Percentiles rank a stretch among this genome's conserved stretches.
Evolutionary conservation across 805 yeast genomes (phyloP).

Genomic region (Allodekkera sacchari): DNA sequence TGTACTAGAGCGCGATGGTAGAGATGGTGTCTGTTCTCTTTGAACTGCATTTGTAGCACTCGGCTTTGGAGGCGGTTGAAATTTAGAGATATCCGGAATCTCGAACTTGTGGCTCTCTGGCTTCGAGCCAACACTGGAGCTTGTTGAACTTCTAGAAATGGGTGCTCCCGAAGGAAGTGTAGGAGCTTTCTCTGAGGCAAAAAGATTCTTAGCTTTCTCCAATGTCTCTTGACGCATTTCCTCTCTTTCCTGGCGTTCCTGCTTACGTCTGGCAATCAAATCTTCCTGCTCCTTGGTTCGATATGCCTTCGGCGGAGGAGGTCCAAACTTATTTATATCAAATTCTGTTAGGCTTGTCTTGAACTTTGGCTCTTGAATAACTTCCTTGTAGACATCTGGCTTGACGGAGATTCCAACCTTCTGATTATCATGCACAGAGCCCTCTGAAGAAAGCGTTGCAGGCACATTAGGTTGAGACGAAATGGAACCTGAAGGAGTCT

Average conservation of each 20-base stretch:
- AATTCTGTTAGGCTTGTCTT: slow-evolving; percentile 24
- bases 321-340: slow-evolving; percentile 31
- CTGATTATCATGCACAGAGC: slow-evolving; percentile 8
- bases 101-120: too few relatives aligned
- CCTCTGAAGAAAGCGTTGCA: background rate
- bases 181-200: background rate
- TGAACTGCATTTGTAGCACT: slow-evolving; percentile 3
- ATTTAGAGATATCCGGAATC: slow-evolving; percentile 18
- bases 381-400: slow-evolving; percentile 8
- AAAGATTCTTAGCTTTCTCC: slow-evolving; percentile 15
- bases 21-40: slow-evolving; percentile 3
- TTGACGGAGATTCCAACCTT: too few relatives aligned
- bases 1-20: slow-evolving; percentile 1
- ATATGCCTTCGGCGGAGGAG: slow-evolving; percentile 38
- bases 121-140: slow-evolving; percentile 14
- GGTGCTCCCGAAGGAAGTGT: slow-evolving; percentile 7
- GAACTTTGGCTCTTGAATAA: slow-evolving; percentile 20
- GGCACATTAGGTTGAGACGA: background rate
- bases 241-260: slow-evolving; percentile 17
- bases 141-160: slow-evolving; percentile 5
- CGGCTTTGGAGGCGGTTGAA: slow-evolving; percentile 20
- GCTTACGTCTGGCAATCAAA: slow-evolving; percentile 16
- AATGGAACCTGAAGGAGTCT: background rate
- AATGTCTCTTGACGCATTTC: slow-evolving; percentile 21
- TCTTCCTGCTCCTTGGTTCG: slow-evolving; percentile 17